Evolutionary conservation across 2,329 filamentous ascomycete genomes (phyloP).

Genomic region (Aspergillus amoenus): DNA sequence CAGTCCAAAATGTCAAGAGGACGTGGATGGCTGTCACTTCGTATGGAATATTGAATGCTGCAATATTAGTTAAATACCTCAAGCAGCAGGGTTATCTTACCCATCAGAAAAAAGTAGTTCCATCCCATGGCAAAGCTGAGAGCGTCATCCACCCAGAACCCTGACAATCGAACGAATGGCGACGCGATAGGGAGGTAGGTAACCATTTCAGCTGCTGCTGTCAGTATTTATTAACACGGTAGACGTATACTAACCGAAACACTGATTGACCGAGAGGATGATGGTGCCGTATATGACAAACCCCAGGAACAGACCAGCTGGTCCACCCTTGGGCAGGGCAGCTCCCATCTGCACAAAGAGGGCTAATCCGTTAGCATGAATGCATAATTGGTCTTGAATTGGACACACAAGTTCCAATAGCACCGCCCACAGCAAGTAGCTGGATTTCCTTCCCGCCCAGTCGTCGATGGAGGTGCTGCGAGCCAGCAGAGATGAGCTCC

Average conservation of each 20-base stretch:
- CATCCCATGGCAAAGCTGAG: conserved; percentile 31
- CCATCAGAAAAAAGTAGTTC: conserved; percentile 30
- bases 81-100: conserved; percentile 1
- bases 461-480: conserved; percentile 30
- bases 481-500: conserved; percentile 10
- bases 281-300: conserved; percentile 24
- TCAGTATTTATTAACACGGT: not conserved
- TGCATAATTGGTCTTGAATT: not conserved
- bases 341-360: conserved; percentile 34
- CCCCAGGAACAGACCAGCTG: conserved; percentile 35
- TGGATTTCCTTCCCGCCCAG: conserved; percentile 34
- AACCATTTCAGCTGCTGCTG: conserved; percentile 27
- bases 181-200: conserved; percentile 27
- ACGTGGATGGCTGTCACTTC: conserved; percentile 42
- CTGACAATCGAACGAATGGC: conserved; percentile 25
- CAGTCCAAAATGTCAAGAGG: conserved; percentile 40
- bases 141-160: conserved; percentile 31
- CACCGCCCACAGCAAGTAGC: conserved; percentile 35
- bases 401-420: conserved; percentile 35
- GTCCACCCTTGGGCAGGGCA: conserved; percentile 34
- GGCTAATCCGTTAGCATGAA: conserved; percentile 14
- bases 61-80: not conserved
- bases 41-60: conserved; percentile 31
- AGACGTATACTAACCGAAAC: conserved; percentile 16
- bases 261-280: conserved; percentile 33